Base-by-base conservation (phyloP, 192 early-diverging fungal species). In the Entomortierella chlamydospora region DNA sequence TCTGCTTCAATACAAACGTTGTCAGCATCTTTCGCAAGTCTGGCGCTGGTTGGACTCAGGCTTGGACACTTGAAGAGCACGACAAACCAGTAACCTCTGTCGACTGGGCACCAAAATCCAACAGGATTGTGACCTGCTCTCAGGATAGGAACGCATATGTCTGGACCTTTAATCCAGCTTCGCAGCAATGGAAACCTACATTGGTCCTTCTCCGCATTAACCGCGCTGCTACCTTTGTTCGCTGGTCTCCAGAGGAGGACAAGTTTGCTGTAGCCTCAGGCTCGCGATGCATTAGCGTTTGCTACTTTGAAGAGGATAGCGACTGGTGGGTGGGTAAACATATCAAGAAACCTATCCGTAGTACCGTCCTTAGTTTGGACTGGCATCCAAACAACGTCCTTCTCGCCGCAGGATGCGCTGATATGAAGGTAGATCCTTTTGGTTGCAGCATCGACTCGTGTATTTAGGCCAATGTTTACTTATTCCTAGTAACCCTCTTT, bases 101-200 rank as follows among this genome's bases (percentile, higher is more conserved):
- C 72, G 98, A 99, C 81, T 96, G 95, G 95, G 96, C 98, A 23
- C 95, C 95, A 65, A 89, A 91, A 58, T 93, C 97, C 49, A 98
- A 99, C 87, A 87, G 93, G 30, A 94, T 99, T 42, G 98, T 99
- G 15, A 94, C 96, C 37, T 97, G 97, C 85, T 97, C 96, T 45
- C 98, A 99, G 86, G 98, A 99, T 85, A 90, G 96, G 65, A 99
- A 99, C 73, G 97, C 97, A 25, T 99, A 99, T 80, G 98, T 99
- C 41, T 99, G 98, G 98, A 93, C 87, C 30, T 82, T 91, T 26
- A 95, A 96, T 62, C 62, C 70, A 2, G 70, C 72, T 22, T 65
- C 68, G 31, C 63, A 73, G 43, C 69, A 73, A 18, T 99, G 98
- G 98, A 93, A 93, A 71, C 96, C 95, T 25, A 93, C 91, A 33